phyloP scores from a whole-genome alignment of 129 eudicot genomes.

The Chrysanthemum lavandulifolium region DNA sequence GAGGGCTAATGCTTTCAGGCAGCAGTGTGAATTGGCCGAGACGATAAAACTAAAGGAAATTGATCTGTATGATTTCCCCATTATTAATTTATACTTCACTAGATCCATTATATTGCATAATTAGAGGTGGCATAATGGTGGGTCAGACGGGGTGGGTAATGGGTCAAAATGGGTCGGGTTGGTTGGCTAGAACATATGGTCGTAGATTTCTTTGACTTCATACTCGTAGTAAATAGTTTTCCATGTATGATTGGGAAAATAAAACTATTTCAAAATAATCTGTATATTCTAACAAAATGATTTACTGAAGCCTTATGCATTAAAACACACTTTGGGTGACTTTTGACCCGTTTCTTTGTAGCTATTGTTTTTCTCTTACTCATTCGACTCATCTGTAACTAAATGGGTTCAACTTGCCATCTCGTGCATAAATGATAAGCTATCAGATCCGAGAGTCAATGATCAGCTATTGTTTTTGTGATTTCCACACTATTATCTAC shows the following conservation, averaged over 20 bases:
- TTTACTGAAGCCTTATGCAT: neutral
- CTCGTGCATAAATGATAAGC: neutral
- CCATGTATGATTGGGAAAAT: neutral
- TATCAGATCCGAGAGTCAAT: neutral
- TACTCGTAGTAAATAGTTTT: neutral
- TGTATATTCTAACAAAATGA: neutral
- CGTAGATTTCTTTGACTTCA: too few species aligned
- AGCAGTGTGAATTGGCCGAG: constrained; percentile 86
- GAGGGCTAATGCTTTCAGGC: constrained; percentile 88
- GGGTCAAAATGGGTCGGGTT: neutral
- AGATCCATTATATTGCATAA: neutral
- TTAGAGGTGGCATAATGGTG: neutral
- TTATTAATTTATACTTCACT: constrained; percentile 12
- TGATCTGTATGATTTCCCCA: constrained; percentile 63
- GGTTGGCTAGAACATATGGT: neutral
- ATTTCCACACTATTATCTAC: neutral
- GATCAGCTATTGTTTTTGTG: neutral
- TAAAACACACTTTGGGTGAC: neutral
- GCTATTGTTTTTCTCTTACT: neutral
- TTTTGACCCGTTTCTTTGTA: neutral
- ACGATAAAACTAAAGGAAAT: constrained; percentile 90
- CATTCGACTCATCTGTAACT: neutral
- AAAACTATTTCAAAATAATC: neutral
- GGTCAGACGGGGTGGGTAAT: neutral
- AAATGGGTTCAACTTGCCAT: neutral